Percentiles rank a stretch among this genome's conserved stretches.
Evolutionary conservation across 495 filamentous ascomycete species (phyloP).

Genomic region (Beverwykella pulmonaria): DNA sequence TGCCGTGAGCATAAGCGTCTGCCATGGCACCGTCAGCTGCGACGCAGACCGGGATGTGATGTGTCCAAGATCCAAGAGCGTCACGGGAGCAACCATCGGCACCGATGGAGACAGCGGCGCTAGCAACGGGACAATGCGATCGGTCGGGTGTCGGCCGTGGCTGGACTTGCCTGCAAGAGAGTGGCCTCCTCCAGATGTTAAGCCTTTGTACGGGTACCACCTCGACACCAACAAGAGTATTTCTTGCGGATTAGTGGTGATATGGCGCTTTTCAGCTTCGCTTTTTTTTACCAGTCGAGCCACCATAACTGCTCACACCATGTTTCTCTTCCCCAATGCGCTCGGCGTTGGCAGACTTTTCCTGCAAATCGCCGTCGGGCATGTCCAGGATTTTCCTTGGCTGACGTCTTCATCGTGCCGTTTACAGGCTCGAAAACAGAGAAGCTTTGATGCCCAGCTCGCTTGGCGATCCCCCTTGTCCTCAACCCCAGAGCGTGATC

Average conservation of each 20-base stretch:
- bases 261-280: too few relatives aligned
- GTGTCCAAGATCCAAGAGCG: background rate
- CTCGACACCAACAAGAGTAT: too few relatives aligned
- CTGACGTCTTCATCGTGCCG: slow-evolving; percentile 4
- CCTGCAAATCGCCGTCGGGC: background rate
- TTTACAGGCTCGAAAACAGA: background rate
- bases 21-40: background rate
- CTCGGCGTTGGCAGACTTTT: slow-evolving; percentile 1
- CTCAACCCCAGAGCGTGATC: background rate
- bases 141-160: background rate
- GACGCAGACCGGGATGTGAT: background rate
- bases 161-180: background rate
- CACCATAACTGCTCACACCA: too few relatives aligned
- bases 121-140: background rate
- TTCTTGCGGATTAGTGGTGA: too few relatives aligned
- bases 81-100: background rate
- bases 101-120: background rate
- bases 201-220: background rate
- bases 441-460: slow-evolving; percentile 4
- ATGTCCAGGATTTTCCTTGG: slow-evolving; percentile 10
- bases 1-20: too few relatives aligned
- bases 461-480: slow-evolving; percentile 2
- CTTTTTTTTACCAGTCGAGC: too few relatives aligned
- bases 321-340: background rate
- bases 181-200: background rate